Percentiles rank a stretch among this genome's conserved stretches.
Evolutionary conservation across 495 filamentous ascomycete species (phyloP).

Genomic region (Penicillium canariense): DNA sequence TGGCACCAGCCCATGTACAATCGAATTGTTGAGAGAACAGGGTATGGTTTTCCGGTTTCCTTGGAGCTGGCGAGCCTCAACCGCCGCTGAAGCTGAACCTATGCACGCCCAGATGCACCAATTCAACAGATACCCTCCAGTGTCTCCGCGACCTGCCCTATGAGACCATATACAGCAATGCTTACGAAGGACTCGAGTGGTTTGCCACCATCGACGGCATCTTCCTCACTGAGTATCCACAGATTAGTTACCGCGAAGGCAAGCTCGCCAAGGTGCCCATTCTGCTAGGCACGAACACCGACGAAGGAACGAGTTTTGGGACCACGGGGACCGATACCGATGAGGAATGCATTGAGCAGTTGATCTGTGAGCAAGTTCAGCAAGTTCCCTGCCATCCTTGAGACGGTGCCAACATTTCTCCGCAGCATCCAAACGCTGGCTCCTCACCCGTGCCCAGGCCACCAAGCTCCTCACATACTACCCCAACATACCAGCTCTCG

Average conservation of each 20-base stretch:
- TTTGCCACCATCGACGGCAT: slow-evolving; percentile 49
- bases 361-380: slow-evolving; percentile 30
- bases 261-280: slow-evolving; percentile 45
- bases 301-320: slow-evolving; percentile 51
- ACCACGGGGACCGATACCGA: slow-evolving; percentile 43
- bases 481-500: slow-evolving; percentile 42
- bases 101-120: slow-evolving; percentile 53
- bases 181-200: slow-evolving; percentile 39
- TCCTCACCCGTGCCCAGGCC: slow-evolving; percentile 29
- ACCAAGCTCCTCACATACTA: slow-evolving; percentile 34
- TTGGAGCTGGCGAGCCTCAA: background rate
- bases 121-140: slow-evolving; percentile 53
- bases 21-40: slow-evolving; percentile 31
- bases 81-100: background rate
- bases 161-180: slow-evolving; percentile 53
- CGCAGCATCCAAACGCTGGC: slow-evolving; percentile 41
- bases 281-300: slow-evolving; percentile 46
- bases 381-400: background rate
- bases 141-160: slow-evolving; percentile 63
- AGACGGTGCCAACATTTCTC: background rate
- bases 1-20: slow-evolving; percentile 45
- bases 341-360: slow-evolving; percentile 41
- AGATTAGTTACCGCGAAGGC: slow-evolving; percentile 32
- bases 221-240: slow-evolving; percentile 47
- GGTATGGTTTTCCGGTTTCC: slow-evolving; percentile 23